A percentile compares a stretch with the other conserved stretches of the same genome.
phyloP scores from a whole-genome alignment of 2,329 filamentous ascomycete genomes.

The Cladosporium sp. region DNA sequence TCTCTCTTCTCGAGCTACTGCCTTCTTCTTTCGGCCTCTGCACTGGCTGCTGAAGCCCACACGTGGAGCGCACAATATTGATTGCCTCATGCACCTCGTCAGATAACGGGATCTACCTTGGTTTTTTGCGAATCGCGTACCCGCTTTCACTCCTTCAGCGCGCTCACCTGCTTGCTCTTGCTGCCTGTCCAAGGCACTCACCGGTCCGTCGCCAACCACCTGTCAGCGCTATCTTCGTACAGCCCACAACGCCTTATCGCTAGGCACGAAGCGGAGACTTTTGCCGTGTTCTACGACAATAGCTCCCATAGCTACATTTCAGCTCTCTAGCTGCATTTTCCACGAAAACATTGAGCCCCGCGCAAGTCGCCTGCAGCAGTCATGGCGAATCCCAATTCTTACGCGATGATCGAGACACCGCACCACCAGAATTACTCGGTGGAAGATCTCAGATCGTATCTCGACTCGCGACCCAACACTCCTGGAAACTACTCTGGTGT shows the following conservation, averaged over 20 bases:
- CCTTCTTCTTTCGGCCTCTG: not conserved
- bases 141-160: constrained; percentile 10
- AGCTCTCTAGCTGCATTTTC: constrained; percentile 4
- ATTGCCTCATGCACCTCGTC: constrained; percentile 1
- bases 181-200: not conserved
- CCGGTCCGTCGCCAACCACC: constrained; percentile 4
- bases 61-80: not conserved
- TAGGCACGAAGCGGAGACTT: constrained; percentile 1
- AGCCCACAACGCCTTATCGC: constrained; percentile 1
- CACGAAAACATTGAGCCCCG: not conserved
- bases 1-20: constrained; percentile 2
- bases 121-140: not conserved
- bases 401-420: constrained; percentile 11
- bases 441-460: constrained; percentile 6
- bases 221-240: not conserved
- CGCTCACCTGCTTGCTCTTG: not conserved
- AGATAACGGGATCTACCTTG: not conserved
- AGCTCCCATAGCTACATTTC: not conserved
- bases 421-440: constrained; percentile 12
- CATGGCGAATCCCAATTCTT: constrained; percentile 8
- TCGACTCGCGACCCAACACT: constrained; percentile 10
- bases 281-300: not conserved
- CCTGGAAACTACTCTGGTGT: constrained; percentile 5
- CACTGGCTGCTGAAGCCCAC: constrained; percentile 6
- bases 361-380: not conserved